Percentiles rank a stretch among this genome's conserved stretches.
These are phyloP conservation scores for Steccherinum ochraceum DNA, from an alignment of 768 basidiomycete genomes.

Conservation along the genomic window DNA sequence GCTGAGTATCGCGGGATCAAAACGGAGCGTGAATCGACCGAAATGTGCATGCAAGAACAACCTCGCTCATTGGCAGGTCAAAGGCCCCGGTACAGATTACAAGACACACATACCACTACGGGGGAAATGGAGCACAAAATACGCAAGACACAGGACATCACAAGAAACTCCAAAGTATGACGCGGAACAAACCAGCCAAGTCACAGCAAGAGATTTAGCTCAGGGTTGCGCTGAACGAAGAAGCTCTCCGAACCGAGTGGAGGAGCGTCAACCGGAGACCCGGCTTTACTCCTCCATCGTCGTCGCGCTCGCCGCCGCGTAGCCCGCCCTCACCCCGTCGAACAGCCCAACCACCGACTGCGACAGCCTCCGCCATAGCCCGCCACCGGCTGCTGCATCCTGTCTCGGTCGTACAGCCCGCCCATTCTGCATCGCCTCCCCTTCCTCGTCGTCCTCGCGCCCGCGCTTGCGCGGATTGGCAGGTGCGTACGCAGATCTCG, in stretches of 20 bases:
- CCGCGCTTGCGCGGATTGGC: background rate
- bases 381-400: background rate
- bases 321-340: background rate
- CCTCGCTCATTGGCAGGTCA: too few relatives aligned
- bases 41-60: background rate
- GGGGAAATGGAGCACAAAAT: too few relatives aligned
- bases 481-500: background rate
- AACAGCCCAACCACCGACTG: constrained; percentile 1
- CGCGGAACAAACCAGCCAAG: too few relatives aligned
- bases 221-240: too few relatives aligned
- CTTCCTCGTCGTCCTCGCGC: constrained; percentile 2
- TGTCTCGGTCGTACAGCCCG: constrained; percentile 4
- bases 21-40: background rate
- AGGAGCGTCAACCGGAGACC: too few relatives aligned
- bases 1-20: background rate
- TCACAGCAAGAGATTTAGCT: too few relatives aligned
- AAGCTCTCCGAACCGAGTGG: too few relatives aligned
- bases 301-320: background rate
- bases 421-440: background rate
- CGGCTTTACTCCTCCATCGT: background rate
- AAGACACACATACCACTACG: too few relatives aligned
- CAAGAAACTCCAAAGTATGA: too few relatives aligned
- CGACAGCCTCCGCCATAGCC: constrained; percentile 8
- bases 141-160: too few relatives aligned
- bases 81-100: too few relatives aligned